These are phyloP conservation scores for Backusella luteola DNA, from an alignment of 192 early-diverging fungal genomes.

Conservation along the genomic window DNA sequence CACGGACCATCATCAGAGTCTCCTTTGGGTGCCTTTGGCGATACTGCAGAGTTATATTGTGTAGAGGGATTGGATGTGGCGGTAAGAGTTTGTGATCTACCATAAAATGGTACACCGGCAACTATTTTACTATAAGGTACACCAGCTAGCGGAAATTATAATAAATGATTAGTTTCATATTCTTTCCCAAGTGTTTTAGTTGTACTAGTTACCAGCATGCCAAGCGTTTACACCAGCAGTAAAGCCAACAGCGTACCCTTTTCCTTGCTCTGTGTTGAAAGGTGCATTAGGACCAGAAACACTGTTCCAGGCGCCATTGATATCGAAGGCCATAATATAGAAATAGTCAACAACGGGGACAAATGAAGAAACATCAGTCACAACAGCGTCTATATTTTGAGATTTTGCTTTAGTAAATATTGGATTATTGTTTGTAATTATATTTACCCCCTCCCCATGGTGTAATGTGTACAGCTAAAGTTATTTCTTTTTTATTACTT, in stretches of 20 bases:
- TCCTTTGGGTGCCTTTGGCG: conserved; percentile 35
- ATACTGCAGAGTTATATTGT: not conserved
- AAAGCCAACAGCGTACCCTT: conserved; percentile 20
- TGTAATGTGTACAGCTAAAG: conserved; percentile 60
- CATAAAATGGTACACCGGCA: conserved; percentile 62
- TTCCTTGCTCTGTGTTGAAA: conserved; percentile 36
- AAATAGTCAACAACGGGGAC: conserved; percentile 56
- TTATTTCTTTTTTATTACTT: conserved; percentile 49
- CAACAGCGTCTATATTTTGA: conserved; percentile 33
- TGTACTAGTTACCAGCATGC: conserved; percentile 28
- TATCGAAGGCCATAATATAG: conserved; percentile 67
- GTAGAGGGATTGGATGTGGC: not conserved
- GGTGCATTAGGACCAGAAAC: conserved; percentile 52
- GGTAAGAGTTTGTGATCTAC: conserved; percentile 35
- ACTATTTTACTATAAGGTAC: conserved; percentile 60
- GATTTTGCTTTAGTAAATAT: conserved; percentile 36
- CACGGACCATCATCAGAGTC: conserved; percentile 56
- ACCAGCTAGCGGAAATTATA: conserved; percentile 27
- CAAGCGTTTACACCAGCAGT: conserved; percentile 50
- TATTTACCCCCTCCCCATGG: conserved; percentile 34
- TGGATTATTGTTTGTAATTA: conserved; percentile 24
- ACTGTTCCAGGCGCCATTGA: conserved; percentile 56
- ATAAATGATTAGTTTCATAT: not conserved
- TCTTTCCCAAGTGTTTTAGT: not conserved
- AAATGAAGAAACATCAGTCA: conserved; percentile 59